These are phyloP conservation scores for Termitomyces sp. DNA, from an alignment of 768 basidiomycete species.

Conservation along the genomic window DNA sequence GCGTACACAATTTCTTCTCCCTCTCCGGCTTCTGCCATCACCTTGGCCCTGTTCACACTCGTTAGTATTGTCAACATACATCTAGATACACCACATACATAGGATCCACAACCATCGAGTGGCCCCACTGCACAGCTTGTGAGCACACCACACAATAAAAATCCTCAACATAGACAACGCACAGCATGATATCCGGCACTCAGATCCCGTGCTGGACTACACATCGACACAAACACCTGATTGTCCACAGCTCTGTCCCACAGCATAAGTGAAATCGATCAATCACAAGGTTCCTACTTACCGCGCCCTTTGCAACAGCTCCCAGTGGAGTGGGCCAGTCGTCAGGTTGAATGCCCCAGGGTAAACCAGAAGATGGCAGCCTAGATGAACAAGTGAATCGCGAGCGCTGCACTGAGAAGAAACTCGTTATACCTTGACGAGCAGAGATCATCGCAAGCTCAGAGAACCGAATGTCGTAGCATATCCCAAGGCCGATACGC, in stretches of 20 bases:
- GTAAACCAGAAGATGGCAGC: conserved; percentile 86
- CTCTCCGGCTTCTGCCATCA: conserved; percentile 72
- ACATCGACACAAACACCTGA: conserved; percentile 95
- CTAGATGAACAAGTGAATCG: conserved; percentile 32
- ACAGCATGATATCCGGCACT: conserved; percentile 87
- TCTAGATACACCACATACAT: conserved; percentile 48
- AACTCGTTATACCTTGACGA: conserved; percentile 56
- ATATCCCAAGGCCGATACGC: conserved; percentile 94
- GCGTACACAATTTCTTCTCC: conserved; percentile 76
- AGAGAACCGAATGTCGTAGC: conserved; percentile 94
- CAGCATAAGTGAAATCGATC: not conserved
- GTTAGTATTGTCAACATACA: not conserved
- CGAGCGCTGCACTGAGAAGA: not conserved
- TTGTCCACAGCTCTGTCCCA: conserved; percentile 86
- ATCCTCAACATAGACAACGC: conserved; percentile 23
- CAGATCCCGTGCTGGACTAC: conserved; percentile 87
- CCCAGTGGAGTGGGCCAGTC: conserved; percentile 96
- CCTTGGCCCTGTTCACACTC: conserved; percentile 54
- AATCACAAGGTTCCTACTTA: conserved; percentile 27
- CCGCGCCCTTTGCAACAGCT: conserved; percentile 83
- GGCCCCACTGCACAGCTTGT: conserved; percentile 64
- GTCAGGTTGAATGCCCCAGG: conserved; percentile 95
- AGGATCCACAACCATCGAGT: conserved; percentile 89
- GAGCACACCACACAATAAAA: not conserved
- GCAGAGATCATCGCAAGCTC: conserved; percentile 92